Evolutionary conservation across 768 basidiomycete species (phyloP).

Genomic region (Macrolepiota dolichaula): DNA sequence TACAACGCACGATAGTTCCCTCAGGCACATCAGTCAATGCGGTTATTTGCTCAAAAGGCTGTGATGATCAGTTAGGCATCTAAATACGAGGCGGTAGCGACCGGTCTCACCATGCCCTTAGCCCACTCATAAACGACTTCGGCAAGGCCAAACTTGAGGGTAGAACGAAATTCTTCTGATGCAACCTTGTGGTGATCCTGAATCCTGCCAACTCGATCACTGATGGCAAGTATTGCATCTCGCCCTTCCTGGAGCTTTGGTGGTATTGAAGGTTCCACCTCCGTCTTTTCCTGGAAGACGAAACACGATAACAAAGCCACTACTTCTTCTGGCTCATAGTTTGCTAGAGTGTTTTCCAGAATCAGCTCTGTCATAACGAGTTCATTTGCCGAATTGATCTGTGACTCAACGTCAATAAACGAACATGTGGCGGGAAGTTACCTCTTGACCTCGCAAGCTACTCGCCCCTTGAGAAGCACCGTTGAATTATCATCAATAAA

Average conservation of each 20-base stretch:
- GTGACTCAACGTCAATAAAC: slow-evolving; percentile 9
- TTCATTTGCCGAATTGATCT: slow-evolving; percentile 99
- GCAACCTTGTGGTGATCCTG: slow-evolving; percentile 80
- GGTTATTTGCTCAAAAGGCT: slow-evolving; percentile 97
- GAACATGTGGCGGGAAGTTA: background rate
- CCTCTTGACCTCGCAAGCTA: slow-evolving; percentile 86
- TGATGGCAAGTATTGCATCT: slow-evolving; percentile 73
- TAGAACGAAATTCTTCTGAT: slow-evolving; percentile 72
- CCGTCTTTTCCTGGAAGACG: slow-evolving; percentile 98
- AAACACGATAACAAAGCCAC: slow-evolving; percentile 95
- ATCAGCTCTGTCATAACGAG: slow-evolving; percentile 96
- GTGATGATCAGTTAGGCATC: background rate
- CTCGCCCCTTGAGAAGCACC: slow-evolving; percentile 92
- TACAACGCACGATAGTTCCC: slow-evolving; percentile 94
- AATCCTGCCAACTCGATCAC: slow-evolving; percentile 72
- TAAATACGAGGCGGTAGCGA: background rate
- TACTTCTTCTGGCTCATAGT: slow-evolving; percentile 92
- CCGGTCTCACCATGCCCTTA: slow-evolving; percentile 81
- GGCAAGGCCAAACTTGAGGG: slow-evolving; percentile 85
- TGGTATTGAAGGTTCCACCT: slow-evolving; percentile 79
- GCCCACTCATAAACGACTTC: slow-evolving; percentile 99
- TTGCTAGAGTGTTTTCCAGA: slow-evolving; percentile 88
- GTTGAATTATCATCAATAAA: slow-evolving; percentile 97
- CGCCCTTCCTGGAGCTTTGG: slow-evolving; percentile 78
- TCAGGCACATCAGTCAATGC: slow-evolving; percentile 91